A percentile compares a stretch with the other conserved stretches of the same genome.
Evolutionary conservation across 495 filamentous ascomycete species (phyloP).

Genomic region (Rostrohypoxylon terebratum): DNA sequence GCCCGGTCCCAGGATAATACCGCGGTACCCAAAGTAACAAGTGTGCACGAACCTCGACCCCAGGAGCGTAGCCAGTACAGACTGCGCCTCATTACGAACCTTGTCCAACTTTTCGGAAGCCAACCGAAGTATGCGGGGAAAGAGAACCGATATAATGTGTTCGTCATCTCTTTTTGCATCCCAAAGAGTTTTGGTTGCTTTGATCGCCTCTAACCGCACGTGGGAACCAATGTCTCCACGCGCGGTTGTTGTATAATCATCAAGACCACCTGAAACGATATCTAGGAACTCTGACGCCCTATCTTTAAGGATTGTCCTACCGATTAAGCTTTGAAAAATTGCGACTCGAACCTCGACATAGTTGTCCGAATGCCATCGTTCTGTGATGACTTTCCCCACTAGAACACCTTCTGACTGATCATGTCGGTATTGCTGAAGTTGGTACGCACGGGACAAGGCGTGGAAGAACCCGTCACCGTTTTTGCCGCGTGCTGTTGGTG

Average conservation of each 20-base stretch:
- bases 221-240: slow-evolving; percentile 90
- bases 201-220: slow-evolving; percentile 80
- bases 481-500: slow-evolving; percentile 44
- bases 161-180: slow-evolving; percentile 34
- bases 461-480: slow-evolving; percentile 58
- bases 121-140: slow-evolving; percentile 70
- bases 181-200: slow-evolving; percentile 65
- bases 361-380: slow-evolving; percentile 57
- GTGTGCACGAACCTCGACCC: slow-evolving; percentile 48
- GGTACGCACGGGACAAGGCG: slow-evolving; percentile 51
- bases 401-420: slow-evolving; percentile 8
- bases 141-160: slow-evolving; percentile 47
- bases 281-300: slow-evolving; percentile 51
- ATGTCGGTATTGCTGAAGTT: slow-evolving; percentile 22
- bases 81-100: slow-evolving; percentile 75
- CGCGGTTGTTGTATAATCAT: slow-evolving; percentile 89
- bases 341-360: slow-evolving; percentile 69
- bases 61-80: slow-evolving; percentile 55
- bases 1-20: slow-evolving; percentile 8
- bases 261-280: slow-evolving; percentile 67
- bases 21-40: slow-evolving; percentile 16
- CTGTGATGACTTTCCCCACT: slow-evolving; percentile 39
- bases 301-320: slow-evolving; percentile 54
- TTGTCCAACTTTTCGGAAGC: slow-evolving; percentile 91
- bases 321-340: slow-evolving; percentile 69